Evolutionary conservation across 2,329 filamentous ascomycete species (phyloP), one percentile per base, ranked within the genome.

Genomic region (Orbilia ellipsospora): DNA sequence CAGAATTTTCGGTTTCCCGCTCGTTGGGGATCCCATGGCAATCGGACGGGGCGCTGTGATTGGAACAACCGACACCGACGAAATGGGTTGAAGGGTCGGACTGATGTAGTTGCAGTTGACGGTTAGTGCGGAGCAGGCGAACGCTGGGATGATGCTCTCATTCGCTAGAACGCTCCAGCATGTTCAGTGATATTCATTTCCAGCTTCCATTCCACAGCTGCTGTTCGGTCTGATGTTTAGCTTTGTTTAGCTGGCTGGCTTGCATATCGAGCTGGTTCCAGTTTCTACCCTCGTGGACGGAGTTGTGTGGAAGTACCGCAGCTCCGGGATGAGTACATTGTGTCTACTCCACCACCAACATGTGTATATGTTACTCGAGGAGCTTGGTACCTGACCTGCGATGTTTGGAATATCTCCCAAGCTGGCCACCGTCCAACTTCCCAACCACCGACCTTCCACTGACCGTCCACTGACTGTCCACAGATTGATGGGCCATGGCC

Each of bases 1-100:
- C 72, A 75, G 64, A 75, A 75, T 75, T 75, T 75, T 75, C 72
- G 72, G 72, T 64, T 68, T 69, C 72, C 64, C 70, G 70, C 70
- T 75, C 20, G 64, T 59, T 69, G 72, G 72, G 72, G 31, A 66
- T n/a, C 28, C 56, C 63, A 42, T 62, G 72, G 59, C 44, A 42
- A 59, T 42, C 65, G 18, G 55, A 69, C 56, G 65, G 20, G 52
- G 54, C 31, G 42, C 48, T 40, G 57, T 75, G 72, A 75, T 75
- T 75, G 72, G 72, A 64, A 60, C 52, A 63, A 50, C 64, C 64
- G 72, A 65, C 54, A 40, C 72, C 64, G 72, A 75, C 31, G 54
- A 75, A 64, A 69, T 75, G 72, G 72, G 42, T 64, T 75, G 63
- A 69, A 67, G 63, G 65, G 65, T 55, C 45, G 65, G 45, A n/a